Conservation (phyloP, 148 eudicot species). For the Camellia lanceoleosa region DNA sequence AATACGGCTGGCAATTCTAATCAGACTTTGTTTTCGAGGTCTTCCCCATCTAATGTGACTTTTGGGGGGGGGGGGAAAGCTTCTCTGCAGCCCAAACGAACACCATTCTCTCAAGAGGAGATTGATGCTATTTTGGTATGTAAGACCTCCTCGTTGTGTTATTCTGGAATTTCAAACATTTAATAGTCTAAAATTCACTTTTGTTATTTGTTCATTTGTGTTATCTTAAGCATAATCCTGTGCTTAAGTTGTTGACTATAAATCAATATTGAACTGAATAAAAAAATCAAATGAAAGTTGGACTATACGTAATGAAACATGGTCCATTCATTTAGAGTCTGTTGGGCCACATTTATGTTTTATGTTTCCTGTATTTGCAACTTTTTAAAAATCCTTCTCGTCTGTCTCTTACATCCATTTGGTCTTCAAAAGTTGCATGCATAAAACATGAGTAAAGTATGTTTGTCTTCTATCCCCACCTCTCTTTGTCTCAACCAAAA, state of each 20-base stretch:
- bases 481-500: background rate
- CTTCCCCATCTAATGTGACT: conserved; percentile 39
- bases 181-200: background rate
- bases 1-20: conserved; percentile 34
- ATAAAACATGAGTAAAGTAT: no score
- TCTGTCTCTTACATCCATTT: no score
- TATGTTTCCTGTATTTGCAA: no score
- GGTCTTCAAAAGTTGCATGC: background rate
- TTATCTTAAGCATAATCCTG: background rate
- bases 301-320: background rate
- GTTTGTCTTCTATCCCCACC: no score
- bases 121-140: conserved; percentile 78
- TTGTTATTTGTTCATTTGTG: background rate
- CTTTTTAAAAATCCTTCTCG: no score
- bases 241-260: background rate
- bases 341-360: no score
- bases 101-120: conserved; percentile 75
- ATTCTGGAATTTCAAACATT: background rate
- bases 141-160: background rate
- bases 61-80: conserved; percentile 63
- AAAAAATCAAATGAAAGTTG: background rate
- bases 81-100: conserved; percentile 78
- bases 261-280: background rate
- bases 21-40: conserved; percentile 48
- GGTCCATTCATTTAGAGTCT: background rate